A percentile compares a stretch with the other conserved stretches of the same genome.
Evolutionary conservation across 1,284 basidiomycete genomes (phyloP).

Genomic region (Melampsora larici-populina): DNA sequence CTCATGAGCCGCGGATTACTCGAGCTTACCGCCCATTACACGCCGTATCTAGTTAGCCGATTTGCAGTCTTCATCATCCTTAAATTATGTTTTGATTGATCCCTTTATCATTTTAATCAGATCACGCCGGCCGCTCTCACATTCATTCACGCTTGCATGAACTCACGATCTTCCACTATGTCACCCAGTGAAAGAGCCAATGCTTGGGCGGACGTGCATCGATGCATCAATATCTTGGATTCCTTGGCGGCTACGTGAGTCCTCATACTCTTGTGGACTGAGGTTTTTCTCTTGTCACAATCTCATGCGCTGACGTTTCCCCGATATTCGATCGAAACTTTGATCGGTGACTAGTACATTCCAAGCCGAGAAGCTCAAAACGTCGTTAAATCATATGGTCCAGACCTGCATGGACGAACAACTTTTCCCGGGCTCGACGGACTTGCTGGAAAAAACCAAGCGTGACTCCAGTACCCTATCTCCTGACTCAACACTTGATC

Average conservation of each 20-base stretch:
- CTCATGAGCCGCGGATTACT: constrained; percentile 5
- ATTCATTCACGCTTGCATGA: constrained; percentile 9
- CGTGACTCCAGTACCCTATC: not conserved
- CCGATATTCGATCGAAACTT: not conserved
- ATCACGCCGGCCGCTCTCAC: constrained; percentile 13
- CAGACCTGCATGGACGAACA: constrained; percentile 24
- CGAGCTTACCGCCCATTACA: constrained; percentile 1
- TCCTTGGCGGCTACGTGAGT: constrained; percentile 9
- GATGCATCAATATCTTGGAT: constrained; percentile 24
- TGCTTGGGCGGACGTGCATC: constrained; percentile 30
- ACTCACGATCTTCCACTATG: not conserved
- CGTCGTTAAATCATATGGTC: constrained; percentile 5
- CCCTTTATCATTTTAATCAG: constrained; percentile 1
- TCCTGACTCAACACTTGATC: not conserved
- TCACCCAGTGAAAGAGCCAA: not conserved
- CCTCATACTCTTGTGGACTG: not conserved
- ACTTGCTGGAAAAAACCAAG: not conserved
- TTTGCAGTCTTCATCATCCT: not conserved
- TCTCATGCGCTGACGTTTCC: not conserved
- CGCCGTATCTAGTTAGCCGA: constrained; percentile 1
- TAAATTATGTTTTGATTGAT: not conserved
- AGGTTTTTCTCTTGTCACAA: not conserved
- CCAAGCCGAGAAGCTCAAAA: not conserved
- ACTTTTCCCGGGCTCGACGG: not conserved
- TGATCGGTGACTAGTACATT: constrained; percentile 3